These are phyloP conservation scores for Aspergillus sp. DNA, from an alignment of 2,329 filamentous ascomycete genomes.

Conservation along the genomic window DNA sequence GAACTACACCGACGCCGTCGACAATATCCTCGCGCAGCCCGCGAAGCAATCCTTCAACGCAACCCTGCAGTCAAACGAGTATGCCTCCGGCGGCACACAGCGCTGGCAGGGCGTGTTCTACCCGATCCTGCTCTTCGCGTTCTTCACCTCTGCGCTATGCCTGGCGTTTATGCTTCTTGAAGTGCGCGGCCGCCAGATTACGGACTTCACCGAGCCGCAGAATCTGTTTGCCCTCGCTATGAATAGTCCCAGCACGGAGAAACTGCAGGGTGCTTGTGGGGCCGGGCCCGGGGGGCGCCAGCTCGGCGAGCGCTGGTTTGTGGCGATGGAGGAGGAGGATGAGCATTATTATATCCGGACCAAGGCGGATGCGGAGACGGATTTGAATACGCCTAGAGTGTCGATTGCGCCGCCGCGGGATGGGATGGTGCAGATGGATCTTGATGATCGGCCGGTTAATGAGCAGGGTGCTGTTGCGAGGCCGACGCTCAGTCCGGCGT, in stretches of 20 bases:
- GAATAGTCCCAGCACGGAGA: conserved; percentile 58
- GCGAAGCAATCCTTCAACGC: conserved; percentile 64
- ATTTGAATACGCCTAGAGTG: conserved; percentile 17
- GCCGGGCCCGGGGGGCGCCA: conserved; percentile 54
- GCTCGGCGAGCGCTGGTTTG: conserved; percentile 47
- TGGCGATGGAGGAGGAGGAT: conserved; percentile 47
- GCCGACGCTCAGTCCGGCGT: conserved; percentile 32
- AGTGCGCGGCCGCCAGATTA: conserved; percentile 60
- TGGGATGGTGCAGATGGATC: conserved; percentile 18
- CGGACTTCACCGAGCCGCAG: conserved; percentile 75
- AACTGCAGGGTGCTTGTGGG: conserved; percentile 58
- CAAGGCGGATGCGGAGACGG: conserved; percentile 26
- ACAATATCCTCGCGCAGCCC: conserved; percentile 43
- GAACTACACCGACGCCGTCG: conserved; percentile 38
- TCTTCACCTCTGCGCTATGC: conserved; percentile 66
- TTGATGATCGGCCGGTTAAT: conserved; percentile 13
- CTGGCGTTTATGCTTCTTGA: conserved; percentile 62
- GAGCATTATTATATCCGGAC: conserved; percentile 54
- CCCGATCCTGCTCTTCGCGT: conserved; percentile 63
- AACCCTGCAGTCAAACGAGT: conserved; percentile 64
- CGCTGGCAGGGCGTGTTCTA: conserved; percentile 68
- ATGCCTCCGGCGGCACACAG: conserved; percentile 64
- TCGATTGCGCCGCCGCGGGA: not conserved
- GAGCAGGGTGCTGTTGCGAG: conserved; percentile 16
- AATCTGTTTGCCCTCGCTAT: conserved; percentile 73